Base-by-base conservation (phyloP, 179 eudicot genomes). In the Vitellaria paradoxa region DNA sequence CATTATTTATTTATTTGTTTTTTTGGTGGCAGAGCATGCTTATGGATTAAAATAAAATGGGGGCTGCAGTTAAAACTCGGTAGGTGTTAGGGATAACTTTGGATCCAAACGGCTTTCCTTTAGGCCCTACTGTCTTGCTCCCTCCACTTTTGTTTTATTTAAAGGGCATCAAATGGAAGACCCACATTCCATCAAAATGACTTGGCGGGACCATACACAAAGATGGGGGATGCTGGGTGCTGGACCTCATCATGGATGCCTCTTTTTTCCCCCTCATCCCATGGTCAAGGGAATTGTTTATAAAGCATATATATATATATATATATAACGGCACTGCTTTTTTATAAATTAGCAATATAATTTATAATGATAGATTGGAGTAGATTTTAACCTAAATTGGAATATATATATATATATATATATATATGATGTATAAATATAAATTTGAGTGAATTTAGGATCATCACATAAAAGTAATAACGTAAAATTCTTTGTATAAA, bases 201-300 rank as follows among this genome's bases (percentile, higher is more conserved):
- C 55, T 21, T 14, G 73, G 73, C 40, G 40, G 79, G 79, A 45
- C 73, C 73, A 24, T 23, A 56, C 37, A 15, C 55, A 76, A 67
- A 76, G 79, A 14, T 55, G 21, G 65, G 68, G 76, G 77, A 10
- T 45, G 68, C 77, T 60, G 46, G 77, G 56, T 61, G 68, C 68
- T 74, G 68, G 68, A 60, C 40, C 12, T 74, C 77, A 74, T 61
- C 68, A 74, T 74, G 47, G 21, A 1, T 74, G 56, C 61, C 68
- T 21, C 42, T 21, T 61, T 45, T 60, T 30, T n/a, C n/a, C 37
- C 37, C 46, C 9, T 20, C 3, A 0, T 61, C 6, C 8, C 55
- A 2, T 24, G 40, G 63, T 55, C 75, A 71, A 26, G 62, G 17
- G 40, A 63, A 24, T 20, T 24, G 13, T 7, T 7, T 23, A 0